Evolutionary conservation across 192 early-diverging fungal species (phyloP).

Genomic region (Coemansia nantahalensis): DNA sequence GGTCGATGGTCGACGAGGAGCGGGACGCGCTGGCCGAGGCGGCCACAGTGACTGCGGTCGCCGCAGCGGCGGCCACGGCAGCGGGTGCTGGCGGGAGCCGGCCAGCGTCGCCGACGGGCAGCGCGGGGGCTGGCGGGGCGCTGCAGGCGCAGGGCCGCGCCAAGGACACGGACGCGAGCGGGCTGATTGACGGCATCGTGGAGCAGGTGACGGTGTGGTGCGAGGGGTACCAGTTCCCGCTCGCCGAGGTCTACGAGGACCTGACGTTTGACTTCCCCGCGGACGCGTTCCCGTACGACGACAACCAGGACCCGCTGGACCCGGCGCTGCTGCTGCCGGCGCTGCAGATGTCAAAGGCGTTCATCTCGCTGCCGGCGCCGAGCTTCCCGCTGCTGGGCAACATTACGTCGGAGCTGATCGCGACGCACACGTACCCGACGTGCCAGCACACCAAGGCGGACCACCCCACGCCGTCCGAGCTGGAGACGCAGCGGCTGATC

Average conservation of each 20-base stretch:
- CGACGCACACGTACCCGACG: constrained; percentile 67
- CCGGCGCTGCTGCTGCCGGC: constrained; percentile 66
- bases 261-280: constrained; percentile 52
- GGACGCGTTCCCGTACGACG: constrained; percentile 52
- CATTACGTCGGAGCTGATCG: constrained; percentile 63
- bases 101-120: not conserved
- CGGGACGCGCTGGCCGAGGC: constrained; percentile 19
- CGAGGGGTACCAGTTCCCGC: constrained; percentile 53
- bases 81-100: too few species aligned
- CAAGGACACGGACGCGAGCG: constrained; percentile 1
- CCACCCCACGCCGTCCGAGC: constrained; percentile 63
- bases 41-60: constrained; percentile 2
- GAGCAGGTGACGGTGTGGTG: constrained; percentile 48
- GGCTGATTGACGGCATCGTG: constrained; percentile 39
- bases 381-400: constrained; percentile 66
- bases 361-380: constrained; percentile 60
- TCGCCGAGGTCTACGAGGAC: constrained; percentile 53
- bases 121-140: not conserved
- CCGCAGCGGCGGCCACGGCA: not conserved
- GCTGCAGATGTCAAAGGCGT: constrained; percentile 62
- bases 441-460: constrained; percentile 69
- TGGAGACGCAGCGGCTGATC: constrained; percentile 66
- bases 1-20: constrained; percentile 28
- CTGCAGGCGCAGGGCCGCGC: not conserved
- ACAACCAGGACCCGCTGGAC: constrained; percentile 60